Base-by-base conservation (phyloP, 441 rosid species). In the Melastoma candidum region DNA sequence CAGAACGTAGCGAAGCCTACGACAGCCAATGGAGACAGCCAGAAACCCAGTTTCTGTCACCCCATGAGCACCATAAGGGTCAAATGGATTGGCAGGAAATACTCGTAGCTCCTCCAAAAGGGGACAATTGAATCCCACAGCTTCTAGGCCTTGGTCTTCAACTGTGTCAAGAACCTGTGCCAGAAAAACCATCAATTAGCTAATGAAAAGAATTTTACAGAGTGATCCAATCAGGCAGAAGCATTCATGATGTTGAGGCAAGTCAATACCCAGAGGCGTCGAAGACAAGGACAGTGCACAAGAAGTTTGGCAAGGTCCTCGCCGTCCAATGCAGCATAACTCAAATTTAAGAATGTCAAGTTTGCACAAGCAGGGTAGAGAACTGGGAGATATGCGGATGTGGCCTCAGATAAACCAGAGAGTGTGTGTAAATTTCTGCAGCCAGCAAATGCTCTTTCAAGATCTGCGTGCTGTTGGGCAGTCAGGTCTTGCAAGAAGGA, bases 61-160 rank as follows among this genome's bases (percentile, higher is more conserved):
- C 45, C 80, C 83, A 54, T 69, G 77, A 55, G 62, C 44, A 36
- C 73, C 67, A 51, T 80, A 83, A 54, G 73, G 77, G 2, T 68
- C 90, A 45, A 73, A 83, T 17, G 85, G 87, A 72, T 81, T 78
- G 2, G 74, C 75, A 12, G 90, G 87, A 68, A 78, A 83, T 63
- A 83, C 90, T 22, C 90, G 78, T 17, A 83, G 78, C 67, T 83
- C 90, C 78, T 81, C 83, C 13, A 83, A 76, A 67, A 77, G 70
- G 26, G 80, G 74, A 64, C 90, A 83, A 60, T 58, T 57, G 8
- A 58, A 67, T 65, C 81, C 87, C 32, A 81, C 69, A 26, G 87
- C 77, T 59, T 73, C 77, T 50, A 80, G 81, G n/a, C 90, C 90
- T 65, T 57, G 70, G 54, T 81, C 90, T 69, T 75, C 87, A 22